Evolutionary conservation across 805 yeast species (phyloP), one percentile per base, ranked within the genome.

Genomic region (Saturnispora sekii): DNA sequence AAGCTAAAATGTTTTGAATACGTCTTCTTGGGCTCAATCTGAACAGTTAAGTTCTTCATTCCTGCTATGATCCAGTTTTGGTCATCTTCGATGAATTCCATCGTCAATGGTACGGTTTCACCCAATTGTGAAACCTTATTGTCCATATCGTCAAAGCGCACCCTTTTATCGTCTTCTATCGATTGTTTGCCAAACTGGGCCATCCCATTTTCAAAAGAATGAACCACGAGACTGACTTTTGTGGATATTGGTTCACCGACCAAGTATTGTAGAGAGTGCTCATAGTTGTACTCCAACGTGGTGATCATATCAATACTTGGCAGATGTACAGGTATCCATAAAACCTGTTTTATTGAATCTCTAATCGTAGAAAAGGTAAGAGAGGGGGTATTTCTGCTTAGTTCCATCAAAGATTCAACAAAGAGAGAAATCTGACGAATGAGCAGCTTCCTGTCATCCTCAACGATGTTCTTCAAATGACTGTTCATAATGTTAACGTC

Each of bases 41-140:
- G 66, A 5, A 72, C 61, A 2, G 65, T 57, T 49, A 87, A 74
- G 10, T 66, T 58, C 48, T 77, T 77, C 49, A 74, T 69, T 0
- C 97, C 97, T 5, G 86, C 77, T 4, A 88, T 65, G 3, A 87
- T 58, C 97, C 97, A 90, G 43, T 70, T 73, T 18, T 49, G 58
- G 11, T 87, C 96, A 49, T 45, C 47, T 12, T 59, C 60, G 26
- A 47, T 30, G n/a, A 62, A 46, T 16, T 51, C 60, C 8, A 65
- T 35, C 12, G 52, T 54, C 21, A 64, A 48, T 10, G 46, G 38
- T 26, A 57, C 39, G 9, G 57, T 47, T 15, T 31, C 35, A 17
- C 7, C 14, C n/a, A 31, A 12, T 10, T 54, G 59, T 35, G 49
- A 46, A 16, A 15, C 40, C 10, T 35, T 15, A 36, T 10, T 21